phyloP scores from a whole-genome alignment of 345 rosid genomes.

The Syzygium jambos region DNA sequence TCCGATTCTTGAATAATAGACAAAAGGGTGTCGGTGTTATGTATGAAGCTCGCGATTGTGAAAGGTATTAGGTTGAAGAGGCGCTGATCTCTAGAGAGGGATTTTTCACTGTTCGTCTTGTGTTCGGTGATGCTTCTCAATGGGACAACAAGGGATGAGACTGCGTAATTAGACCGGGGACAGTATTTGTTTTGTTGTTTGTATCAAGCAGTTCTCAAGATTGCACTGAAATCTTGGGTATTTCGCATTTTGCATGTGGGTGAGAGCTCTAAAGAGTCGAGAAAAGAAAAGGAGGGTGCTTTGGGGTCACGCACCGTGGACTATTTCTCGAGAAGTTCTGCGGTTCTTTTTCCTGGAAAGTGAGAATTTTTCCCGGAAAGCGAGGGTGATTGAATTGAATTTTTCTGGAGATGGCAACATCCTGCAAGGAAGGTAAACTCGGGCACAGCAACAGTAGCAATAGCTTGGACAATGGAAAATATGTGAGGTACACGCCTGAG shows the following conservation, averaged over 20 bases:
- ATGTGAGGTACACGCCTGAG: conserved; percentile 98
- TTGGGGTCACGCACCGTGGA: neutral
- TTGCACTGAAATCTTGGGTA: conserved; percentile 1
- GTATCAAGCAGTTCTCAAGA: conserved; percentile 11
- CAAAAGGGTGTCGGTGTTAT: neutral
- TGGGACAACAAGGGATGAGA: conserved; percentile 25
- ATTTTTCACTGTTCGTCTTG: conserved; percentile 23
- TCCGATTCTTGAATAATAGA: neutral
- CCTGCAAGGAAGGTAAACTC: conserved; percentile 85
- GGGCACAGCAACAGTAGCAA: conserved; percentile 13
- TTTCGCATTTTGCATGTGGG: neutral
- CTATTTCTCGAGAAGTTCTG: neutral
- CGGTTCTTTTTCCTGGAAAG: neutral
- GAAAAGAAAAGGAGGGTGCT: neutral
- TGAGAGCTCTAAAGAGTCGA: neutral
- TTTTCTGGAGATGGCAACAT: conserved; percentile 52
- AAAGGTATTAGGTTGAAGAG: conserved; percentile 5
- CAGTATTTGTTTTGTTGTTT: conserved; percentile 6
- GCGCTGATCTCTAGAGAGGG: conserved; percentile 60
- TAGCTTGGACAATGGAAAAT: conserved; percentile 88
- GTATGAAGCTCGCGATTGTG: neutral
- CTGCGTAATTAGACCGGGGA: conserved; percentile 21
- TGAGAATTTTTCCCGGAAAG: neutral
- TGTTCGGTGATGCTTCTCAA: conserved; percentile 48
- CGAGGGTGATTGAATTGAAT: neutral